Conservation (phyloP, 208 protist genomes). For the Wallacemonas sp. region DNA sequence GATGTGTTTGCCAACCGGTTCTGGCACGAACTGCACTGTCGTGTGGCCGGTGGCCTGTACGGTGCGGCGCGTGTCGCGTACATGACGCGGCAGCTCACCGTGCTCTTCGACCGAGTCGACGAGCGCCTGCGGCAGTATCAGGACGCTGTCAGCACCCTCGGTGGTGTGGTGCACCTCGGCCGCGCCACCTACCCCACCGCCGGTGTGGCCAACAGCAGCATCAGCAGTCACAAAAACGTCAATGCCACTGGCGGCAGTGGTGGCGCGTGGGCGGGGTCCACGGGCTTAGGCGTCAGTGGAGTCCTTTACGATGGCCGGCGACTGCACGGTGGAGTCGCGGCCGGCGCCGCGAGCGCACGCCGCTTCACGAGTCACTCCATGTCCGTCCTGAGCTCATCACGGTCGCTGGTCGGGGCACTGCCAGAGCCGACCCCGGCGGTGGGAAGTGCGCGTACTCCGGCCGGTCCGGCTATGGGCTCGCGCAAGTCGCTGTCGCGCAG, state of each 20-base stretch:
- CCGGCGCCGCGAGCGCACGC: not conserved
- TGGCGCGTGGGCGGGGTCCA: not conserved
- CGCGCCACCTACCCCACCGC: not conserved
- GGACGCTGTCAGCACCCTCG: slow-evolving; percentile 12
- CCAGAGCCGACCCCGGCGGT: not conserved
- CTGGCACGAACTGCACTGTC: slow-evolving; percentile 58
- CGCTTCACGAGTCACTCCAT: not conserved
- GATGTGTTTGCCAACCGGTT: slow-evolving; percentile 56
- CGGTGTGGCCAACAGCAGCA: slow-evolving; percentile 9
- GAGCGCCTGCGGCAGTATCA: slow-evolving; percentile 32
- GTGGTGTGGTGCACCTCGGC: not conserved
- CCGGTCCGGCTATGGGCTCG: not conserved
- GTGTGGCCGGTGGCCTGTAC: slow-evolving; percentile 26
- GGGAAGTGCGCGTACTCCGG: not conserved
- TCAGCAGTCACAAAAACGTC: not conserved
- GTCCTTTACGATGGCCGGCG: not conserved
- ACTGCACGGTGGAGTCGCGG: too few relatives aligned
- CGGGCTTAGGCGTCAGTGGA: not conserved
- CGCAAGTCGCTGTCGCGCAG: too few relatives aligned
- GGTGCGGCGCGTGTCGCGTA: slow-evolving; percentile 7
- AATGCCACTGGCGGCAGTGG: too few relatives aligned
- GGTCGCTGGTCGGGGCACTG: not conserved
- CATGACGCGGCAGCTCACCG: slow-evolving; percentile 3
- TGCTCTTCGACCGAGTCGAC: slow-evolving; percentile 38
- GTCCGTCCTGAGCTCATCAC: not conserved